These are phyloP conservation scores for Xerocomus minutiporus DNA, from an alignment of 1,284 basidiomycete genomes.

Conservation along the genomic window DNA sequence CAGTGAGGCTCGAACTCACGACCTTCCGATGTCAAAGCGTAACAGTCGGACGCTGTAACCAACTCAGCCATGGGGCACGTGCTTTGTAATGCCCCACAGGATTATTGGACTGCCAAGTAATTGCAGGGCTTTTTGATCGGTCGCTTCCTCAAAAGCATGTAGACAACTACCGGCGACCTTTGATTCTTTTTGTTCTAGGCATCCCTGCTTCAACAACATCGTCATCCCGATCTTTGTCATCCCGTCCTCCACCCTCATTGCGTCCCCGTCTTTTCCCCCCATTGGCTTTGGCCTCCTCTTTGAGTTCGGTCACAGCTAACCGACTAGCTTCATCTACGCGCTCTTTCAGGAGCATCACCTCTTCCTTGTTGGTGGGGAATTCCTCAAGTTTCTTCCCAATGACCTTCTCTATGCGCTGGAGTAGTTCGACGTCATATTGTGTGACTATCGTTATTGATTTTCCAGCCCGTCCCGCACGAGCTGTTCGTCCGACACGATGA, in stretches of 20 bases:
- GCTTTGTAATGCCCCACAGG: neutral
- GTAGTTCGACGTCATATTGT: constrained; percentile 96
- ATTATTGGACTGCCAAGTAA: neutral
- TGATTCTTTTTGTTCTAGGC: constrained; percentile 53
- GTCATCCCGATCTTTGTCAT: constrained; percentile 82
- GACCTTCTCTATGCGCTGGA: constrained; percentile 92
- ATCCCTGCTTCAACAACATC: constrained; percentile 81
- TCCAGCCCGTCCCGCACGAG: constrained; percentile 91
- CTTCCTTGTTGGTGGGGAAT: constrained; percentile 89
- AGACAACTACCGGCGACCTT: constrained; percentile 32
- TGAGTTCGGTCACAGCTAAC: constrained; percentile 77
- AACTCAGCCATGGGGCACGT: constrained; percentile 75
- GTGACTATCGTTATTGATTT: constrained; percentile 96
- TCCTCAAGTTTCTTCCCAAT: constrained; percentile 90
- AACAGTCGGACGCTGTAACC: constrained; percentile 82
- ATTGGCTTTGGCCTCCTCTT: constrained; percentile 54
- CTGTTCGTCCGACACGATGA: constrained; percentile 96
- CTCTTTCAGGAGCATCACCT: constrained; percentile 84
- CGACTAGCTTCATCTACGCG: constrained; percentile 87
- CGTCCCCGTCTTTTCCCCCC: constrained; percentile 56
- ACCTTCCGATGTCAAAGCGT: constrained; percentile 56
- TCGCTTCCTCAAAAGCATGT: too few relatives aligned
- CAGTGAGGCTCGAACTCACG: constrained; percentile 72
- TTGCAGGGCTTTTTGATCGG: too few relatives aligned
- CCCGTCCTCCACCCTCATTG: constrained; percentile 46